Base-by-base conservation (phyloP, 202 grass and related monocot genomes). In the Schoenoplectus tabernaemontani region DNA sequence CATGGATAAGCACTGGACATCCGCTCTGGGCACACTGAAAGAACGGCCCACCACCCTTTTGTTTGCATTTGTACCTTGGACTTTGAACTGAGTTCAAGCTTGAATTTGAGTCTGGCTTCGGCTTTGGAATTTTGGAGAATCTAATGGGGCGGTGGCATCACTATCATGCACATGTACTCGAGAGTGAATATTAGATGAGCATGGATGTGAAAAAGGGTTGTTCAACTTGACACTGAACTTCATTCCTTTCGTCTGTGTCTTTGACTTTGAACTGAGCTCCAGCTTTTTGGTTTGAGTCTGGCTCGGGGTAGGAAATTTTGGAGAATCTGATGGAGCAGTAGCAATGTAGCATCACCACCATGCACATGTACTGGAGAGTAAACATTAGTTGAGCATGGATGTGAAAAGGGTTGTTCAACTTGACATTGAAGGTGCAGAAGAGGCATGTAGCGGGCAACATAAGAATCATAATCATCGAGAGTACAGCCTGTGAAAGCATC, bases 1-100 rank as follows among this genome's bases (percentile, higher is more conserved):
- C 46, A 54, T 74, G 70, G 70, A 74, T 19, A 33, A 33, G 26
- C 46, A 73, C 2, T 34, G 69, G 69, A n/a, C 69, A 73, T 53
- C 20, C 7, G 23, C 26, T 73, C 44, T 24, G 43, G 32, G 28
- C 46, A 51, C 69, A 73, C 46, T 34, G 24, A 51, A 73, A 32
- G 7, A 73, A 73, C 1, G 26, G 13, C 7, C 24, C 46, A 2
- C 44, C 23, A 73, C 26, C 69, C 26, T 0, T 51, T 51, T 73
- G 26, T 53, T 53, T 73, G 26, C 44, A 73, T 51, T 73, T 73
- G n/a, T n/a, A n/a, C n/a, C n/a, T n/a, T n/a, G n/a, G n/a, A n/a
- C n/a, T n/a, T n/a, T n/a, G n/a, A n/a, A n/a, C n/a, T n/a, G n/a
- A n/a, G n/a, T n/a, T n/a, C n/a, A n/a, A n/a, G 28, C 28, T 28